A percentile compares a stretch with the other conserved stretches of the same genome.
These are phyloP conservation scores for Vanrija sp. DNA, from an alignment of 1,284 basidiomycete species.

Conservation along the genomic window DNA sequence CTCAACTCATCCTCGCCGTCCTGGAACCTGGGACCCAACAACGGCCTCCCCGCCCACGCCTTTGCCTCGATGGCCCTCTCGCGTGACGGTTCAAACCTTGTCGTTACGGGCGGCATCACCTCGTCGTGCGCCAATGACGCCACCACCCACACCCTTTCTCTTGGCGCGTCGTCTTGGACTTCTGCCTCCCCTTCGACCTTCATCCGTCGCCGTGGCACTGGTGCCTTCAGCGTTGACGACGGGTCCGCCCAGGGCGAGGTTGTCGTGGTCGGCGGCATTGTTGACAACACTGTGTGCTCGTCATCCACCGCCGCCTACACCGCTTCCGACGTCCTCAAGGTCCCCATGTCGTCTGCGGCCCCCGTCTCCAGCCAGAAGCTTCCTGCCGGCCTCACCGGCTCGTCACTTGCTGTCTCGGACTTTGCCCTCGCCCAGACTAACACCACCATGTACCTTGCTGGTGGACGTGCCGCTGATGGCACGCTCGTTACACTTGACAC, in stretches of 20 bases:
- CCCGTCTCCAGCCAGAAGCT: conserved; percentile 23
- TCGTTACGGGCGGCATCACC: conserved; percentile 45
- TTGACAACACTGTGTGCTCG: conserved; percentile 43
- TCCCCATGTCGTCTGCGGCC: conserved; percentile 29
- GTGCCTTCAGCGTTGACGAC: conserved; percentile 28
- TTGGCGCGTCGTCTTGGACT: conserved; percentile 27
- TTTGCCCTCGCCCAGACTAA: conserved; percentile 37
- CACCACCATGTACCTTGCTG: conserved; percentile 35
- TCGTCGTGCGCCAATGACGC: conserved; percentile 37
- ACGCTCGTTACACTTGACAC: conserved; percentile 30
- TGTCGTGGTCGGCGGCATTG: conserved; percentile 44
- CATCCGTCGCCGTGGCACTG: conserved; percentile 37
- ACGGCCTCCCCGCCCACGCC: conserved; percentile 43
- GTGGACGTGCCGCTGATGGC: conserved; percentile 41
- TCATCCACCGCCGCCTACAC: conserved; percentile 36
- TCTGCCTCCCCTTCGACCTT: conserved; percentile 27
- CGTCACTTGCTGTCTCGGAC: conserved; percentile 41
- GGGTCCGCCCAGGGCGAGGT: conserved; percentile 25
- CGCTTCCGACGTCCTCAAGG: conserved; percentile 32
- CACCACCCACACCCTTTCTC: conserved; percentile 37
- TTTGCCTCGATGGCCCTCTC: conserved; percentile 38
- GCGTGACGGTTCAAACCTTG: conserved; percentile 26
- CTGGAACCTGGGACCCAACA: conserved; percentile 33
- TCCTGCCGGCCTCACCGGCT: conserved; percentile 33
- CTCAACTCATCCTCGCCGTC: conserved; percentile 38